Evolutionary conservation across 2,329 filamentous ascomycete genomes (phyloP).

Genomic region (Allantophomopsis cytisporea): DNA sequence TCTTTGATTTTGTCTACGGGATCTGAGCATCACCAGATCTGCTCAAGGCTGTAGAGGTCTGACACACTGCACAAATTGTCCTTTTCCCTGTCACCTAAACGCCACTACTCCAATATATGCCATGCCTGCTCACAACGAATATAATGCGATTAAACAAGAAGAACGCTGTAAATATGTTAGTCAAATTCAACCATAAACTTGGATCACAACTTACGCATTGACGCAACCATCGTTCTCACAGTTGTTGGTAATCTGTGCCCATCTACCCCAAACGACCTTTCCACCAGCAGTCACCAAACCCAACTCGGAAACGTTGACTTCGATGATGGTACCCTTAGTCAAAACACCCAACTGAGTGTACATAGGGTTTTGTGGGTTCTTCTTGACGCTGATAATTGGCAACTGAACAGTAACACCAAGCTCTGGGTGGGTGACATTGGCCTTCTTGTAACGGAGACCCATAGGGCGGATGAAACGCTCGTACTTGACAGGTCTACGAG

Average conservation of each 20-base stretch:
- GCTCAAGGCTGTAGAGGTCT: too few species aligned
- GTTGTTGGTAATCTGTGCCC: conserved; percentile 55
- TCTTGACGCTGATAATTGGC: conserved; percentile 61
- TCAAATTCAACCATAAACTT: background rate
- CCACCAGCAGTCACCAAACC: conserved; percentile 83
- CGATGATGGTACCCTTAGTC: conserved; percentile 72
- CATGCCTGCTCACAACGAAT: too few species aligned
- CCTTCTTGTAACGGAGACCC: conserved; percentile 70
- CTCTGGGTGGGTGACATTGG: conserved; percentile 60
- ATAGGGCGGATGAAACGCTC: conserved; percentile 62
- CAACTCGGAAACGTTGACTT: conserved; percentile 88
- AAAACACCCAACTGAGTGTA: conserved; percentile 89
- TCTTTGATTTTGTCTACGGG: too few species aligned
- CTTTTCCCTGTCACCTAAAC: too few species aligned
- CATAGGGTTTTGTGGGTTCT: conserved; percentile 78
- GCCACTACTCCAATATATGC: too few species aligned
- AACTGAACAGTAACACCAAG: conserved; percentile 80
- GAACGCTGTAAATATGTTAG: conserved; percentile 7
- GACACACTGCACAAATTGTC: too few species aligned
- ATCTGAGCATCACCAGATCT: too few species aligned
- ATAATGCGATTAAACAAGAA: conserved; percentile 8
- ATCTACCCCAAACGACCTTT: conserved; percentile 88
- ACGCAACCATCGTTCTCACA: conserved; percentile 49
- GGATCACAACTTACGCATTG: conserved; percentile 24
- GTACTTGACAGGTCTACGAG: conserved; percentile 69